A percentile compares a stretch with the other conserved stretches of the same genome.
Conservation (phyloP, 140 eudicot genomes). For the Anethum foeniculum region DNA sequence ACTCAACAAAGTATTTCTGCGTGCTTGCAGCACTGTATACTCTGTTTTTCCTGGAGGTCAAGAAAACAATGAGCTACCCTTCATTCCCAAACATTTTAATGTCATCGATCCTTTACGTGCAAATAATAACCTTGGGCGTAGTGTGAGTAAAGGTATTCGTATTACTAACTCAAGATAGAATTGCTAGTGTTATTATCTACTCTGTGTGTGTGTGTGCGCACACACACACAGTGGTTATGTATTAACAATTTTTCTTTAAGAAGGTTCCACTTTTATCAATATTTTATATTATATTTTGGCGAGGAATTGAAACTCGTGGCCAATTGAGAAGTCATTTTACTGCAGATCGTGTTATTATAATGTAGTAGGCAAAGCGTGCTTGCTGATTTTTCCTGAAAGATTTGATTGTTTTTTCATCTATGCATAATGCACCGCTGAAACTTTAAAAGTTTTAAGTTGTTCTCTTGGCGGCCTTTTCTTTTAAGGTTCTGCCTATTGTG, state of each 20-base stretch:
- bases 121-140: slow-evolving; percentile 35
- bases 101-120: slow-evolving; percentile 28
- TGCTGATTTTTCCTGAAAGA: not conserved
- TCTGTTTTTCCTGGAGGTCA: slow-evolving; percentile 25
- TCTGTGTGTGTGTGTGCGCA: not conserved
- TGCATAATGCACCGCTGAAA: not conserved
- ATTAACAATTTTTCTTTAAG: not conserved
- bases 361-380: not conserved
- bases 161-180: not conserved
- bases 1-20: slow-evolving; percentile 16
- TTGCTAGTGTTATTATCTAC: not conserved
- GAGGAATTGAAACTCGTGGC: not conserved
- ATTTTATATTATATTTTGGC: not conserved
- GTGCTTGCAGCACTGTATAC: slow-evolving; percentile 23
- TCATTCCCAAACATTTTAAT: slow-evolving; percentile 26
- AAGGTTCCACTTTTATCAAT: not conserved
- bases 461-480: not conserved
- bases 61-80: slow-evolving; percentile 18
- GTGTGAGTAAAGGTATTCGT: slow-evolving; percentile 30
- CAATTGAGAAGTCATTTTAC: not conserved
- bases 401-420: not conserved
- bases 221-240: not conserved
- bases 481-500: not conserved
- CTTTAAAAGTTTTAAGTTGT: not conserved
- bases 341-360: not conserved